Base-by-base conservation (phyloP, 345 rosid genomes). In the Odontarrhena argentea region DNA sequence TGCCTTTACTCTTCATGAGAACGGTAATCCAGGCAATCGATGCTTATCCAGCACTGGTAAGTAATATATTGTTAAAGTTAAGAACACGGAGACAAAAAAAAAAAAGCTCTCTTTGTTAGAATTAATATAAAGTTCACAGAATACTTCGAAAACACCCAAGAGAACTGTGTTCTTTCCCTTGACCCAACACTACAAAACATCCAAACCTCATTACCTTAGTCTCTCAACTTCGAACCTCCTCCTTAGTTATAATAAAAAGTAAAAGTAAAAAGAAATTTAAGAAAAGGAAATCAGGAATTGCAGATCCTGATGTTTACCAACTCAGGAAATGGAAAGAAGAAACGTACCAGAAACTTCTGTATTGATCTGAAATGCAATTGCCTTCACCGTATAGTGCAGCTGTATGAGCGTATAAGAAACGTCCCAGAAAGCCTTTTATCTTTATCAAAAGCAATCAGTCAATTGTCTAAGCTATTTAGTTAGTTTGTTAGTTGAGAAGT, bases 11-110 rank as follows among this genome's bases (percentile, higher is more conserved):
- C 66, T 93, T 93, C 78, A 90, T 93, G 98, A 82, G 98, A 85
- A 90, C 98, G 6, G 97, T 88, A n/a, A 93, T 93, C 60, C 97
- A 90, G 80, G 89, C 97, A 57, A 86, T 91, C 46, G 98, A 93
- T 57, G 98, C 98, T 48, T 93, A 86, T 81, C 98, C 98, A 18
- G 55, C 87, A 6, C 84, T 93, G 89, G 98, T 93, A 88, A 78
- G 58, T 55, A 44, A 50, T 46, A 6, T 38, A 26, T 22, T 47
- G 9, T 34, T 38, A 55, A 62, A 32, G 54, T 60, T 8, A 34
- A 38, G 54, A 60, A 53, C 60, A 22, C 7, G 6, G 67, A 41
- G 34, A 49, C 65, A 7, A 14, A 38, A 11, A n/a, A 11, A n/a
- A 5, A 36, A 1, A 15, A 47, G 28, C 28, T 30, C 42, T 35